These are phyloP conservation scores for Fagus crenata DNA, from an alignment of 306 rosid genomes.

Conservation along the genomic window DNA sequence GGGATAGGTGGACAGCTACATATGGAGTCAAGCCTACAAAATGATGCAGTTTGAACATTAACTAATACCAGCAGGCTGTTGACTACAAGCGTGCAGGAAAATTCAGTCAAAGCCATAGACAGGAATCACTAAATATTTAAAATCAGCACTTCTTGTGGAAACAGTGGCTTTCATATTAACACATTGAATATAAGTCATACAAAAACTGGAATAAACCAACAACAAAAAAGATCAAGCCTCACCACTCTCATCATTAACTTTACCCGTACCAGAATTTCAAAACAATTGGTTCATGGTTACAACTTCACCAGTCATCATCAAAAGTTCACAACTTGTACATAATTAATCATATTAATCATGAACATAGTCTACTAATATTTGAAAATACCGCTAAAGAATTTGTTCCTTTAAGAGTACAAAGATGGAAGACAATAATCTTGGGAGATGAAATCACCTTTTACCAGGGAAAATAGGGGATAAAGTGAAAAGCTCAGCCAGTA, in stretches of 20 bases:
- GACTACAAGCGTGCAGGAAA: neutral
- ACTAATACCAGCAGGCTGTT: neutral
- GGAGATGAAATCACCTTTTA: slow-evolving; percentile 60
- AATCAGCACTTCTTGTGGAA: neutral
- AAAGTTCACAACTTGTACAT: neutral
- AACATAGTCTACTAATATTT: neutral
- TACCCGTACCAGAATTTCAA: no score
- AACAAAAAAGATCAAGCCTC: neutral
- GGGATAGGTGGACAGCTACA: neutral
- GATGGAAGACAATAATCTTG: slow-evolving; percentile 12
- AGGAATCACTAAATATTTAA: neutral
- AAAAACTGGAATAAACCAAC: neutral
- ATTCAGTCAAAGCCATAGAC: neutral
- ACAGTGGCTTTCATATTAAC: no score
- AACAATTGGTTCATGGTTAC: neutral
- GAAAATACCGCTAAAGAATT: neutral
- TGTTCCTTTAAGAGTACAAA: neutral
- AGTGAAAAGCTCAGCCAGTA: slow-evolving; percentile 84
- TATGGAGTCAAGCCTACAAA: neutral
- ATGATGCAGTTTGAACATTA: neutral
- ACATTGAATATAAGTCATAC: no score
- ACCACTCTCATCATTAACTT: no score
- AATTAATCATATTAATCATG: neutral
- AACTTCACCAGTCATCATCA: neutral
- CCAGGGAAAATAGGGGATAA: slow-evolving; percentile 82